Conservation (phyloP, 495 filamentous ascomycete species). For the Penicillium longicatenatum region DNA sequence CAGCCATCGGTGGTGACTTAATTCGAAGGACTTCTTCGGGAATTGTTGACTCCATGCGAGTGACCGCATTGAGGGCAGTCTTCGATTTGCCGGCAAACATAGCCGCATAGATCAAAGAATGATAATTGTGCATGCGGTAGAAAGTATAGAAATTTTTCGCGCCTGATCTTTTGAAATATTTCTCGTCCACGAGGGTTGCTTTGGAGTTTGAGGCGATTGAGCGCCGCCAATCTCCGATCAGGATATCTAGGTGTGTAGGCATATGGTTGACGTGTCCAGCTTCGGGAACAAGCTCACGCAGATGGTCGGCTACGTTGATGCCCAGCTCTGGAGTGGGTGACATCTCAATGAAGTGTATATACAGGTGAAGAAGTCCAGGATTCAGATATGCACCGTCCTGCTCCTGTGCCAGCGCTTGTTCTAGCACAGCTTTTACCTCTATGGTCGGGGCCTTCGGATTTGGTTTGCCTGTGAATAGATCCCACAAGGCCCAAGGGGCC, state of each 20-base stretch:
- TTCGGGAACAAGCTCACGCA: conserved; percentile 61
- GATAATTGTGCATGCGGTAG: conserved; percentile 65
- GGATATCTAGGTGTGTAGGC: conserved; percentile 66
- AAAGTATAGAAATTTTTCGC: conserved; percentile 34
- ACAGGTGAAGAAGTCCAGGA: conserved; percentile 63
- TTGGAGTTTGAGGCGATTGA: conserved; percentile 51
- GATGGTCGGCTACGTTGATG: conserved; percentile 53
- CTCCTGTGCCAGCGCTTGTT: conserved; percentile 44
- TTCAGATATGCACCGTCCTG: conserved; percentile 37
- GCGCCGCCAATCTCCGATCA: conserved; percentile 62
- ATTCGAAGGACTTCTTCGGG: conserved; percentile 58
- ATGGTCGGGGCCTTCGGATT: conserved; percentile 51
- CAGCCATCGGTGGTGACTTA: conserved; percentile 63
- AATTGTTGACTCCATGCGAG: conserved; percentile 52
- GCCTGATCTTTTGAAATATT: conserved; percentile 59
- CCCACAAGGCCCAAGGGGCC: conserved; percentile 63
- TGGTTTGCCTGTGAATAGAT: conserved; percentile 56
- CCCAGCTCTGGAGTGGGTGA: conserved; percentile 58
- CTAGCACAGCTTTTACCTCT: conserved; percentile 55
- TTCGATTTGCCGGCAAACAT: conserved; percentile 62
- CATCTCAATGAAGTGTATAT: conserved; percentile 74
- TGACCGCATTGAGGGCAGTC: conserved; percentile 53
- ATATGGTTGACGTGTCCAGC: conserved; percentile 67
- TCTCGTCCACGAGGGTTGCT: conserved; percentile 54
- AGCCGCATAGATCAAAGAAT: conserved; percentile 65